Base-by-base conservation (phyloP, 306 rosid species). In the Gillenia trifoliata region DNA sequence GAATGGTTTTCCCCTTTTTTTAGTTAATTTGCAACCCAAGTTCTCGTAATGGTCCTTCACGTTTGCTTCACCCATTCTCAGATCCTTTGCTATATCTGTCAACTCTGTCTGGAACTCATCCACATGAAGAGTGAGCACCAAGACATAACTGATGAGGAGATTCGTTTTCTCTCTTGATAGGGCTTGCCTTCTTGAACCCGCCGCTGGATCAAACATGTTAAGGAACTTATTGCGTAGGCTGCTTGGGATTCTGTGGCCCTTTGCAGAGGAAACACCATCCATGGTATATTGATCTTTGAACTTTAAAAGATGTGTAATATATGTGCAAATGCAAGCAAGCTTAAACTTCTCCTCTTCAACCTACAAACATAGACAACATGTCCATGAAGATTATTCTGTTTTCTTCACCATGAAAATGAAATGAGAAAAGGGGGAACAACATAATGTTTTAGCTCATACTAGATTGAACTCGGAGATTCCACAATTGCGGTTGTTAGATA, bases 291-390 rank as follows among this genome's bases (percentile, higher is more conserved):
- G 85, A 70, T 92, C 96, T 82, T 88, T 94, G 74, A 83, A 94
- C 85, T 87, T 92, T 65, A 92, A 43, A 66, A 94, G 96, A 85
- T 94, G 96, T 3, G 85, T 90, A 75, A 94, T 85, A 79, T 77
- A 92, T 20, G 97, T 83, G 49, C 89, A 80, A 77, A 94, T 87
- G 87, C 87, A 81, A 45, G 79, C 83, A 25, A 72, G 78, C 74
- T 81, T 82, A 81, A 56, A 72, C 88, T 86, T 87, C 74, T 86
- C 94, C 25, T 77, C 85, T n/a, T 90, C 96, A 70, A 88, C 96
- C 97, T 92, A 79, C 17, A 77, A 76, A 43, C 50, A 82, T 5
- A 68, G 40, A 65, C 55, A 68, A 20, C 36, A 66, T 12, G 62
- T 22, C 33, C 43, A 63, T 38, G 1, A 3, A 2, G 49, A 47